Evolutionary conservation across 495 filamentous ascomycete species (phyloP).

Genomic region (Penicillium lividum): DNA sequence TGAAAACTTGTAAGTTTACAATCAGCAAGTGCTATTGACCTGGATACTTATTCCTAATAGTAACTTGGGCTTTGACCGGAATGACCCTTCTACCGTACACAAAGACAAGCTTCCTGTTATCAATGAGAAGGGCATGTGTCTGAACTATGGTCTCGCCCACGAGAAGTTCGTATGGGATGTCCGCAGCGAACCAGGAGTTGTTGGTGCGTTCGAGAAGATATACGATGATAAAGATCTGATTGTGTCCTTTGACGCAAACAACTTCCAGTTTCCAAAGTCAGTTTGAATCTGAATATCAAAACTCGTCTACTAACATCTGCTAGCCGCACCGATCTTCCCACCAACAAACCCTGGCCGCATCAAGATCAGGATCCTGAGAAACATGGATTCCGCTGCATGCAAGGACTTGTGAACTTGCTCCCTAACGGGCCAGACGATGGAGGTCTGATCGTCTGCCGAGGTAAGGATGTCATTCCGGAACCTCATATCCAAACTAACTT

Average conservation of each 20-base stretch:
- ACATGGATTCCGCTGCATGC: constrained; percentile 46
- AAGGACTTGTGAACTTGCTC: constrained; percentile 48
- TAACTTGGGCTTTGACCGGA: constrained; percentile 39
- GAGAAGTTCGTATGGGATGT: constrained; percentile 47
- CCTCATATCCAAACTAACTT: not conserved
- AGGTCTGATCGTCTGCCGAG: constrained; percentile 39
- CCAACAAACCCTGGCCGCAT: constrained; percentile 49
- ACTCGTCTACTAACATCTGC: not conserved
- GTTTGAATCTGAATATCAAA: not conserved
- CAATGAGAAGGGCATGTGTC: constrained; percentile 45
- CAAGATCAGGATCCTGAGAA: constrained; percentile 46
- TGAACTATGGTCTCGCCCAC: constrained; percentile 42
- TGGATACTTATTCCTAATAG: constrained; percentile 14
- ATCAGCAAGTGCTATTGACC: too few relatives aligned
- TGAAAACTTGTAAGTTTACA: constrained; percentile 34
- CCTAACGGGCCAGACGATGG: constrained; percentile 47
- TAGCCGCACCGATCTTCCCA: constrained; percentile 35
- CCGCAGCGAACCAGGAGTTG: constrained; percentile 42
- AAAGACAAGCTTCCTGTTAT: constrained; percentile 39
- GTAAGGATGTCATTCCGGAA: not conserved
- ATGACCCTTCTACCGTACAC: constrained; percentile 38
- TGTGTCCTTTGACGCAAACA: constrained; percentile 48
- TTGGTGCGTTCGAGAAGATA: constrained; percentile 43
- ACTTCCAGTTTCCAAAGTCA: constrained; percentile 42
- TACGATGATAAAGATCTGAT: constrained; percentile 43